Base-by-base conservation (phyloP, 768 basidiomycete species). In the Suillus tomentosus region DNA sequence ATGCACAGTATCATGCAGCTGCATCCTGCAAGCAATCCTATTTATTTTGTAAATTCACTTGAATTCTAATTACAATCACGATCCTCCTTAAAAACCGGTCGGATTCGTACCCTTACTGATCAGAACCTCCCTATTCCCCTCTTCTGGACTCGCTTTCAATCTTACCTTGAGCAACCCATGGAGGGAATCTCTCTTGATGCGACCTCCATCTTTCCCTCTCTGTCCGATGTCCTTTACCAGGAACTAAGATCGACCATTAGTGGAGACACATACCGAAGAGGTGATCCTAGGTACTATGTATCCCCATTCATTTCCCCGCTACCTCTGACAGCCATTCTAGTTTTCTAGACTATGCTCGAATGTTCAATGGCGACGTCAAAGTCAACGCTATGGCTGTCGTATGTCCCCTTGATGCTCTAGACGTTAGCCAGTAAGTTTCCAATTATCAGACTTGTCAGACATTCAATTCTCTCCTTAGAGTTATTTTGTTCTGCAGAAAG, bases 301-400 rank as follows among this genome's bases (percentile, higher is more conserved):
- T 59, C 17, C 19, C n/a, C 4, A 40, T 51, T 45, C 60, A 24
- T 51, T 36, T 34, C 45, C 43, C 37, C 61, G 55, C 47, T 45
- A 37, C 48, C 55, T 56, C 13, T 58, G 50, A 65, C 42, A 55
- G 51, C 56, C 3, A 11, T 13, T 10, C 27, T 42, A 77, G 76
- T 58, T 77, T 76, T 55, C 42, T 45, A 48, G 66, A 75, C 19
- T 71, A 70, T 43, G 70, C 76, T 5, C 81, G 74, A 40, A 82
- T 93, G 62, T 94, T 94, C 81, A 94, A 94, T 67, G 92, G 91
- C 5, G 90, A 90, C 62, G 83, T 94, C 43, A 78, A 83, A 53
- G 81, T 84, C 36, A 67, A 74, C 1, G 83, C 92, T 11, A 79
- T 85, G 67, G 87, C 86, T 11, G 84, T 94, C 15, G 87, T 83